Evolutionary conservation across 2,329 filamentous ascomycete genomes (phyloP).

Genomic region (Furcasterigmium sp.): DNA sequence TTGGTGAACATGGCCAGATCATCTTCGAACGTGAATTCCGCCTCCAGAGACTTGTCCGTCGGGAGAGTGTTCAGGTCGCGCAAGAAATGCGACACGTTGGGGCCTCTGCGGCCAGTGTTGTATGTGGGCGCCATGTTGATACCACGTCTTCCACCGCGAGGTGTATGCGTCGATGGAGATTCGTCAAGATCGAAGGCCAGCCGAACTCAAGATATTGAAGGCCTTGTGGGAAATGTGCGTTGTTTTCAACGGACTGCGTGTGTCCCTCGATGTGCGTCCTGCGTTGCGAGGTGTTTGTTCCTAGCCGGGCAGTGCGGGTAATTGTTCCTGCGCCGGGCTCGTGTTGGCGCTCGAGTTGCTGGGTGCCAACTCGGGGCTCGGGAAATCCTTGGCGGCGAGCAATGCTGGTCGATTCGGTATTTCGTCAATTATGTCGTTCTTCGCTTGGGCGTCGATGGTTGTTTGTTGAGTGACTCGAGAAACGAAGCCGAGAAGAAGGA

Average conservation of each 20-base stretch:
- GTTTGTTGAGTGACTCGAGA: neutral
- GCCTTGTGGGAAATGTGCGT: too few relatives aligned
- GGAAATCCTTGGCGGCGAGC: too few relatives aligned
- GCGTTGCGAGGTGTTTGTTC: too few relatives aligned
- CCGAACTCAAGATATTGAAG: too few relatives aligned
- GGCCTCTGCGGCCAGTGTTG: slow-evolving; percentile 65
- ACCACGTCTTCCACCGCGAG: slow-evolving; percentile 4
- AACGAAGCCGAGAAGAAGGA: neutral
- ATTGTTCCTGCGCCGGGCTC: too few relatives aligned
- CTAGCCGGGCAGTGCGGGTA: too few relatives aligned
- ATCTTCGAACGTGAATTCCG: slow-evolving; percentile 60
- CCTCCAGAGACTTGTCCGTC: slow-evolving; percentile 45
- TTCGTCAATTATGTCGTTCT: neutral
- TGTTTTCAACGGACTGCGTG: too few relatives aligned
- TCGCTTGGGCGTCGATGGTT: neutral
- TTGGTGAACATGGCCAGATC: slow-evolving; percentile 78
- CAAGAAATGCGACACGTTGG: slow-evolving; percentile 87
- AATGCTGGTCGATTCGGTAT: neutral
- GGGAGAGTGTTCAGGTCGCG: slow-evolving; percentile 76
- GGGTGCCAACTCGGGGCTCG: too few relatives aligned
- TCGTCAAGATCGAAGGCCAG: too few relatives aligned
- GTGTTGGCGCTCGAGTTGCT: too few relatives aligned
- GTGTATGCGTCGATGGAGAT: neutral
- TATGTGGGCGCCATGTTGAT: slow-evolving; percentile 58
- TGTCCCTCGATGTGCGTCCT: too few relatives aligned